Conservation (phyloP, 768 basidiomycete species). For the Lactarius tabidus region DNA sequence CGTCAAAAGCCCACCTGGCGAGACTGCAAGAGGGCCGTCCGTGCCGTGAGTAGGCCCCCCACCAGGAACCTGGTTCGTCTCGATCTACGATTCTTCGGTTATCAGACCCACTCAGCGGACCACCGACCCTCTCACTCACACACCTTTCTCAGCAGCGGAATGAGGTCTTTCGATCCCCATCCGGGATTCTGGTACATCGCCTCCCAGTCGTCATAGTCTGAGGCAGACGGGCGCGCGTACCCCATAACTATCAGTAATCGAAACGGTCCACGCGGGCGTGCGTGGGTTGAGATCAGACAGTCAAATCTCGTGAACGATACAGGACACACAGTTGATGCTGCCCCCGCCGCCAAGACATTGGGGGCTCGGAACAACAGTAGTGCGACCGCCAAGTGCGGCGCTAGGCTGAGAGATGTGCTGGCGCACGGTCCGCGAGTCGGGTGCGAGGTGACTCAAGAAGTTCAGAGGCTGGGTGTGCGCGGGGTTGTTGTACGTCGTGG, state of each 20-base stretch:
- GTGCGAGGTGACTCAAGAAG: conserved; percentile 41
- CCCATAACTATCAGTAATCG: conserved; percentile 34
- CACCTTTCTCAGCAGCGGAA: conserved; percentile 58
- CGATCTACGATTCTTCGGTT: conserved; percentile 30
- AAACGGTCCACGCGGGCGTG: background rate
- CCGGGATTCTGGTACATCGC: conserved; percentile 46
- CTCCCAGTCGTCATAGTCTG: conserved; percentile 60
- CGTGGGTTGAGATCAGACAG: background rate
- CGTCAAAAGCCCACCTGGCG: conserved; percentile 28
- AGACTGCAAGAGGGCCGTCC: conserved; percentile 41
- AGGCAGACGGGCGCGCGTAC: conserved; percentile 55
- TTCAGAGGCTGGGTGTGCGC: conserved; percentile 53
- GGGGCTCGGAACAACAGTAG: conserved; percentile 41
- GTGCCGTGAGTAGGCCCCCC: conserved; percentile 42
- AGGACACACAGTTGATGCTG: conserved; percentile 41
- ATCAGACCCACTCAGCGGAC: background rate
- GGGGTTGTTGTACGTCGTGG: conserved; percentile 43
- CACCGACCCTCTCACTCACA: background rate
- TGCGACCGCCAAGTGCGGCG: conserved; percentile 43
- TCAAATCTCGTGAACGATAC: background rate
- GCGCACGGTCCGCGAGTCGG: conserved; percentile 40
- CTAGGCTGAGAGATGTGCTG: conserved; percentile 39
- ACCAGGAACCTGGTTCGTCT: conserved; percentile 36
- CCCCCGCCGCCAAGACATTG: conserved; percentile 30
- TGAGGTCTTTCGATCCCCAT: conserved; percentile 54